Evolutionary conservation across 2,329 filamentous ascomycete genomes (phyloP).

Genomic region (Aspergillus spinulosporus): DNA sequence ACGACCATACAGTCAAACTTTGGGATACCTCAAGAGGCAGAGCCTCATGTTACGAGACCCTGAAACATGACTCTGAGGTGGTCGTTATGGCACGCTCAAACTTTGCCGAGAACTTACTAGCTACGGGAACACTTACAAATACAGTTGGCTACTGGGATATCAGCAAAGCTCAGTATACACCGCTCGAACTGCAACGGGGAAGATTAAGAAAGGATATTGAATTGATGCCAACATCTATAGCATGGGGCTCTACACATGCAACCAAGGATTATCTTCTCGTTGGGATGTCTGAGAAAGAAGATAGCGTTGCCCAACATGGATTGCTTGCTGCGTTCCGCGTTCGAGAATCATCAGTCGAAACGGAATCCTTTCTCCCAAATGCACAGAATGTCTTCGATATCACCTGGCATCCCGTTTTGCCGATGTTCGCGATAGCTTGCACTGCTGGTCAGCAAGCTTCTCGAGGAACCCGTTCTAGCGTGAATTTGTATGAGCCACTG

Average conservation of each 20-base stretch:
- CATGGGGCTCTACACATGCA: conserved; percentile 46
- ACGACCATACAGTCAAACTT: conserved; percentile 57
- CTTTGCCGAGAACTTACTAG: conserved; percentile 42
- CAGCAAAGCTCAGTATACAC: conserved; percentile 24
- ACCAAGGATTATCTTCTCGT: conserved; percentile 53
- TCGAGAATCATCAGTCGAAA: conserved; percentile 35
- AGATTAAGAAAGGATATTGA: conserved; percentile 34
- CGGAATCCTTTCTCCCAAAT: conserved; percentile 46
- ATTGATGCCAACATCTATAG: conserved; percentile 48
- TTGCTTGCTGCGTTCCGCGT: conserved; percentile 58
- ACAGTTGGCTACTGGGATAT: conserved; percentile 41
- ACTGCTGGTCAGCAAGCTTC: conserved; percentile 40
- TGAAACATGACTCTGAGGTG: conserved; percentile 51
- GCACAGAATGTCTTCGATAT: conserved; percentile 60
- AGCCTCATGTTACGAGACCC: conserved; percentile 34
- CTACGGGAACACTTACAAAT: conserved; percentile 46
- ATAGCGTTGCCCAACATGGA: conserved; percentile 45
- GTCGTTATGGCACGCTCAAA: conserved; percentile 52
- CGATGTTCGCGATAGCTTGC: conserved; percentile 56
- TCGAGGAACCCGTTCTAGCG: conserved; percentile 47
- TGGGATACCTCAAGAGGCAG: conserved; percentile 48
- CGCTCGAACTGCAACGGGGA: conserved; percentile 28
- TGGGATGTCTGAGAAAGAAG: conserved; percentile 52
- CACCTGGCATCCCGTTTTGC: conserved; percentile 55
- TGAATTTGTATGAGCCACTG: conserved; percentile 54